Percentiles rank a stretch among this genome's conserved stretches.
Conservation (phyloP, 2,329 filamentous ascomycete species). For the Dactylellina leptospora region DNA sequence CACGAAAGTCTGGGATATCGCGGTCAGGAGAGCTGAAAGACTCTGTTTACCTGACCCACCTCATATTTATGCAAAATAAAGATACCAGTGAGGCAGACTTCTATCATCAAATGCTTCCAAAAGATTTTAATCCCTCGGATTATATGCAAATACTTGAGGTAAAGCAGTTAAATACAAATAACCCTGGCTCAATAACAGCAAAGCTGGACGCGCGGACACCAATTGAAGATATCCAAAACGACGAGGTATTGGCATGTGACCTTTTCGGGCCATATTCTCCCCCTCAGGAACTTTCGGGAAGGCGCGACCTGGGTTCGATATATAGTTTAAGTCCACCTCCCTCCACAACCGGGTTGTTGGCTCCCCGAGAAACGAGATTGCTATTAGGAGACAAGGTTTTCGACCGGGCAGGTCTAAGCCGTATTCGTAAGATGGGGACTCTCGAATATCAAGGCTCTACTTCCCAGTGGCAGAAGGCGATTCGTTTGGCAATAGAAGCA, state of each 20-base stretch:
- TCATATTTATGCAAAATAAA: slow-evolving; percentile 21
- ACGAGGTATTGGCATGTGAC: too few species aligned
- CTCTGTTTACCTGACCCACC: slow-evolving; percentile 22
- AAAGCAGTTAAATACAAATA: too few species aligned
- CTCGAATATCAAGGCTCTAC: slow-evolving; percentile 22
- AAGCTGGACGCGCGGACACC: too few species aligned
- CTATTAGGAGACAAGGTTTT: slow-evolving; percentile 16
- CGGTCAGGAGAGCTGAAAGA: slow-evolving; percentile 14
- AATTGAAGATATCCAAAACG: too few species aligned
- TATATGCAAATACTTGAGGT: slow-evolving; percentile 1
- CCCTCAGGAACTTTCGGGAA: too few species aligned
- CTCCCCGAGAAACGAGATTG: too few species aligned
- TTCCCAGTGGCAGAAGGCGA: slow-evolving; percentile 7
- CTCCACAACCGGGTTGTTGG: too few species aligned
- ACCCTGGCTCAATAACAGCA: too few species aligned
- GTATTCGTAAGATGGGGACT: neutral
- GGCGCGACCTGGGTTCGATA: neutral
- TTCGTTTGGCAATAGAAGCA: slow-evolving; percentile 21
- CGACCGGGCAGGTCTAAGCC: slow-evolving; percentile 8
- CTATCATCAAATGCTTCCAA: slow-evolving; percentile 35
- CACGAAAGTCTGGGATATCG: slow-evolving; percentile 17
- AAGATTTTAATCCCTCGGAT: neutral
- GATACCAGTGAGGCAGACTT: slow-evolving; percentile 36
- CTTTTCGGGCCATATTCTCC: too few species aligned
- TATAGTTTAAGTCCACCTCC: too few species aligned